Conservation (phyloP, 2,329 filamentous ascomycete species). For the Dothidotthia symphoricarpi region DNA sequence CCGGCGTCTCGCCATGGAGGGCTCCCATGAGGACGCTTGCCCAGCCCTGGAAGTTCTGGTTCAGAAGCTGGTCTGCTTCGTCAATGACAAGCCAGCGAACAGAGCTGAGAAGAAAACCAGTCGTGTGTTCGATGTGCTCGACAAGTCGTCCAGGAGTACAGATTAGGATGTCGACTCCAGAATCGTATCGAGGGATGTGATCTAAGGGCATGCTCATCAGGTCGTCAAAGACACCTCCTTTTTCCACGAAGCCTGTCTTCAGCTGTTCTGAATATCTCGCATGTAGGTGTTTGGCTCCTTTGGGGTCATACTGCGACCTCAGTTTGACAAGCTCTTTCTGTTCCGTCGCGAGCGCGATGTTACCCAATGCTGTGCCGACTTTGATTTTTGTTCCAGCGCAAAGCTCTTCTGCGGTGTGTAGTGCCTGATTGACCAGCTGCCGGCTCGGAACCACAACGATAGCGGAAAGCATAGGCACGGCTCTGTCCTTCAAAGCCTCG, state of each 20-base stretch:
- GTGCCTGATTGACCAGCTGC: constrained; percentile 84
- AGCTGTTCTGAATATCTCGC: constrained; percentile 39
- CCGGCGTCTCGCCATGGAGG: constrained; percentile 53
- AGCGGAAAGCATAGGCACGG: constrained; percentile 67
- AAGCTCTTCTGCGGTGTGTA: constrained; percentile 68
- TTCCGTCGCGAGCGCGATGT: constrained; percentile 67
- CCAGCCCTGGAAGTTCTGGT: constrained; percentile 93
- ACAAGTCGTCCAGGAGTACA: constrained; percentile 90
- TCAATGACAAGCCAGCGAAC: constrained; percentile 89
- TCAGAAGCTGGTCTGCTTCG: constrained; percentile 87
- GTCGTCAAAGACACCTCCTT: constrained; percentile 41
- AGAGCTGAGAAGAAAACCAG: constrained; percentile 74
- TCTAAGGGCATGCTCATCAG: constrained; percentile 51
- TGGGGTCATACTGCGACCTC: constrained; percentile 61
- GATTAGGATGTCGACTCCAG: constrained; percentile 82
- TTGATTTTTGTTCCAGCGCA: constrained; percentile 73
- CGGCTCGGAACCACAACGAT: constrained; percentile 87
- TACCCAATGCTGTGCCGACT: constrained; percentile 80
- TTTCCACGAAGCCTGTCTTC: constrained; percentile 35
- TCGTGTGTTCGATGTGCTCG: constrained; percentile 82
- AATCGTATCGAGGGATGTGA: constrained; percentile 64
- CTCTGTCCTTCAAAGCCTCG: constrained; percentile 66
- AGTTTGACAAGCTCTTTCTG: constrained; percentile 62
- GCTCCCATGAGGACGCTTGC: constrained; percentile 65
- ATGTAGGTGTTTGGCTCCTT: constrained; percentile 52